A percentile compares a stretch with the other conserved stretches of the same genome.
Evolutionary conservation across 331 rosid species (phyloP).

Genomic region (Acacia pycnantha): DNA sequence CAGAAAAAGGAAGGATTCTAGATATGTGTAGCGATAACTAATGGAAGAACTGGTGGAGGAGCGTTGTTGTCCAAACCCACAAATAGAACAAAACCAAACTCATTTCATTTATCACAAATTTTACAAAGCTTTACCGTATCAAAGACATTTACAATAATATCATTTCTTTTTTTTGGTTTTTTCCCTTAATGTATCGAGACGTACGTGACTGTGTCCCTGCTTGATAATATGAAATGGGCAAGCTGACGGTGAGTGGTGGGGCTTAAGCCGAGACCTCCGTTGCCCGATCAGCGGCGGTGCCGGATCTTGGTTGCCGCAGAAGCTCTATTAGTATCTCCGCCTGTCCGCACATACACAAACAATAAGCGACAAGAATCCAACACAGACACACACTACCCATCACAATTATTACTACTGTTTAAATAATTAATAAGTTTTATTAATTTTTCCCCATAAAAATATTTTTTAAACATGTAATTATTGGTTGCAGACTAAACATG

Average conservation of each 20-base stretch:
- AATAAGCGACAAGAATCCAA: constrained; percentile 33
- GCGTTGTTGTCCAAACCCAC: not conserved
- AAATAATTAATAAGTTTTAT: not conserved
- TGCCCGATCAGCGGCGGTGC: constrained; percentile 50
- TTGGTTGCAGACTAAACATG: not conserved
- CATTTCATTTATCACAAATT: constrained; percentile 26
- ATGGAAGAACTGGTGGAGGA: not conserved
- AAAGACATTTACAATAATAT: constrained; percentile 19
- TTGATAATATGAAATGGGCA: not conserved
- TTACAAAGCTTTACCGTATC: constrained; percentile 29
- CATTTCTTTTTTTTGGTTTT: not conserved
- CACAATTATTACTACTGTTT: not conserved
- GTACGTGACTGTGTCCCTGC: not conserved
- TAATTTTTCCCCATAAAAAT: not conserved
- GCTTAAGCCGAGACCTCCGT: constrained; percentile 43
- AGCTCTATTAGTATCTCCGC: constrained; percentile 84
- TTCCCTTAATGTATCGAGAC: not conserved
- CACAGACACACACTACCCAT: constrained; percentile 1
- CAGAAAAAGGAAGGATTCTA: not conserved
- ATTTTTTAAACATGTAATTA: not conserved
- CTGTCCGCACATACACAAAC: constrained; percentile 54
- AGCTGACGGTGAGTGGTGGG: not conserved
- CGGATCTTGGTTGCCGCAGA: constrained; percentile 94
- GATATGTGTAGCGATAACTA: not conserved
- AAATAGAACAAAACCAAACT: constrained; percentile 18